Evolutionary conservation across 2,329 filamentous ascomycete genomes (phyloP), one percentile per base, ranked within the genome.

Genomic region (Neophaeococcomyces aloes): DNA sequence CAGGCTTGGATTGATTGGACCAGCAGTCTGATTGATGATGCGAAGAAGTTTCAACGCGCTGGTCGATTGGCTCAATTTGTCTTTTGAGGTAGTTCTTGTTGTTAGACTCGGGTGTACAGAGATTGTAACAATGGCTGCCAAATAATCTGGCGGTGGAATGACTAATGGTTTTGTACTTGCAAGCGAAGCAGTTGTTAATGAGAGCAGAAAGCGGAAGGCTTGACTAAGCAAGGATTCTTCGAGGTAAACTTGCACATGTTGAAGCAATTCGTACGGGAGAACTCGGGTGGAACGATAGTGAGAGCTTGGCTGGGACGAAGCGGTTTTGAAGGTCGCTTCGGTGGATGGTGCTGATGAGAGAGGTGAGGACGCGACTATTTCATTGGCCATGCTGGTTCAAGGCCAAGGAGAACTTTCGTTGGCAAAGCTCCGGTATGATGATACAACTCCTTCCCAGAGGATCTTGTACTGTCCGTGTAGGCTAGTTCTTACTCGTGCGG

Each of bases 31-130:
- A 15, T 84, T 71, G 1, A 88, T 63, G 43, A 78, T 76, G 41
- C 76, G 78, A 2, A 96, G 71, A 46, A 91, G 83, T 29, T 71
- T 69, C 23, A 89, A 65, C 1, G 87, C 78, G 29, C 78, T 69
- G 42, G 79, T 73, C 2, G 85, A 70, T 7, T 84, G 75, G 38
- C 79, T 71, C 41, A 72, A 63, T 42, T 77, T 74, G 15, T 83
- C 78, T 10, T 65, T 56, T 7, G 77, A 75, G 21, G 73, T 70
- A 3, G 81, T 74, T 38, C 84, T 78, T 2, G 81, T 91, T 1
- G 88, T 95, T 51, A 83, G 76, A 18, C 69, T 66, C 0, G 89
- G 89, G 56, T 94, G 86, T 11, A 91, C 75, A n/a, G 81, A 64
- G n/a, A 95, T 69, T 1, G 86, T 91, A 33, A 74, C 78, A n/a